Evolutionary conservation across 305 asterid genomes (phyloP).

Genomic region (Ilex paraguariensis): DNA sequence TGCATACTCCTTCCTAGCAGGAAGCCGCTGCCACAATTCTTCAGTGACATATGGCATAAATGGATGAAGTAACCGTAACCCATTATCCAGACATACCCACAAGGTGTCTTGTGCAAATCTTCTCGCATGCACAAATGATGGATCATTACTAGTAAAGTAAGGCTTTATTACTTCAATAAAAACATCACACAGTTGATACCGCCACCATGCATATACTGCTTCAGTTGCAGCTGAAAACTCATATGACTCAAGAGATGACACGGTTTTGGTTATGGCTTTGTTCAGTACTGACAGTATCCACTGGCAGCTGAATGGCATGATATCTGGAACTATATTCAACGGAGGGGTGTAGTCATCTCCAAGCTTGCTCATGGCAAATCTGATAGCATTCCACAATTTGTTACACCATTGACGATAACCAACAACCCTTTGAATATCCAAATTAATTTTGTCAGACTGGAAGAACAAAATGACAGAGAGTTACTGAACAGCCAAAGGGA

Average conservation of each 20-base stretch:
- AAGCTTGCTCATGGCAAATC: constrained; percentile 50
- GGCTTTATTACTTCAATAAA: constrained; percentile 91
- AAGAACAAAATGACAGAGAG: constrained; percentile 16
- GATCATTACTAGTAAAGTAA: constrained; percentile 50
- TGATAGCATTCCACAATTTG: constrained; percentile 46
- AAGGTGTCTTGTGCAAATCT: constrained; percentile 71
- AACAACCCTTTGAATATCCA: constrained; percentile 89
- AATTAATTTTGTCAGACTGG: constrained; percentile 85
- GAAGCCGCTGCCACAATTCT: constrained; percentile 24
- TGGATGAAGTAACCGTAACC: constrained; percentile 86
- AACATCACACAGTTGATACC: constrained; percentile 78
- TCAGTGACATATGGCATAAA: constrained; percentile 94
- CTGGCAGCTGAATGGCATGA: constrained; percentile 86
- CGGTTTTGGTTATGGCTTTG: constrained; percentile 77
- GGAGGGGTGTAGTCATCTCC: constrained; percentile 88
- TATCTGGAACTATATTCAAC: constrained; percentile 35
- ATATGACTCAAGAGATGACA: constrained; percentile 54
- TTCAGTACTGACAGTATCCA: constrained; percentile 89
- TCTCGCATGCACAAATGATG: constrained; percentile 38
- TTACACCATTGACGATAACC: constrained; percentile 88
- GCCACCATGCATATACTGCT: constrained; percentile 84
- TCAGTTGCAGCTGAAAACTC: constrained; percentile 90
- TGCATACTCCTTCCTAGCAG: constrained; percentile 40
- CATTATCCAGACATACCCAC: constrained; percentile 89
- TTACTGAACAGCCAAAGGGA: constrained; percentile 4